These are phyloP conservation scores for Botrytis porri DNA, from an alignment of 2,329 filamentous ascomycete genomes.

Conservation along the genomic window DNA sequence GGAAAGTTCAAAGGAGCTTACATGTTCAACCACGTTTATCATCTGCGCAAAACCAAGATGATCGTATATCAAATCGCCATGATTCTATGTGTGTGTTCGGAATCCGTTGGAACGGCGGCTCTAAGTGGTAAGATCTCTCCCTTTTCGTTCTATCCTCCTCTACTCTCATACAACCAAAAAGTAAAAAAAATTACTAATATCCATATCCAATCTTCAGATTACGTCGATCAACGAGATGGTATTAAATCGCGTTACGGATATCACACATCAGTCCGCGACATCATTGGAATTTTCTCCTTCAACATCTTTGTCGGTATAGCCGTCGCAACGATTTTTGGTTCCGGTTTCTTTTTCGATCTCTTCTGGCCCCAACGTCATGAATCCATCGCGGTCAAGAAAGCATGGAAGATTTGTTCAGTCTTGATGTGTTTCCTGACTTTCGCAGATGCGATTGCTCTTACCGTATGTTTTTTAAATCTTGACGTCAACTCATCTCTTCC, in stretches of 20 bases:
- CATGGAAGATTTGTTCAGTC: conserved; percentile 53
- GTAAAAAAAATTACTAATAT: neutral
- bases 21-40: conserved; percentile 56
- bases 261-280: conserved; percentile 52
- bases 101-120: conserved; percentile 54
- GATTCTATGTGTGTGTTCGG: conserved; percentile 55
- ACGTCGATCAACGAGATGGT: conserved; percentile 51
- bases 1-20: conserved; percentile 54
- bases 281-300: conserved; percentile 53
- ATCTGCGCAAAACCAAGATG: conserved; percentile 56
- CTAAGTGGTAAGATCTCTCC: conserved; percentile 46
- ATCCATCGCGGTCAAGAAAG: conserved; percentile 46
- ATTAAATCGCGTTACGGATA: conserved; percentile 44
- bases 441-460: conserved; percentile 48
- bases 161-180: neutral
- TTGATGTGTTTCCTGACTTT: conserved; percentile 48
- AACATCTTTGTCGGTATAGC: conserved; percentile 58
- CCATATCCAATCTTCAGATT: conserved; percentile 41
- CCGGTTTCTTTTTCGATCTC: conserved; percentile 60
- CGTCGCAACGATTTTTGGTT: conserved; percentile 56
- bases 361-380: conserved; percentile 58
- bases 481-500: neutral
- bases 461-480: conserved; percentile 33
- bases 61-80: conserved; percentile 58
- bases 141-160: neutral